Percentiles rank a stretch among this genome's conserved stretches.
phyloP scores from a whole-genome alignment of 148 eudicot species.

The Limonium bicolor region DNA sequence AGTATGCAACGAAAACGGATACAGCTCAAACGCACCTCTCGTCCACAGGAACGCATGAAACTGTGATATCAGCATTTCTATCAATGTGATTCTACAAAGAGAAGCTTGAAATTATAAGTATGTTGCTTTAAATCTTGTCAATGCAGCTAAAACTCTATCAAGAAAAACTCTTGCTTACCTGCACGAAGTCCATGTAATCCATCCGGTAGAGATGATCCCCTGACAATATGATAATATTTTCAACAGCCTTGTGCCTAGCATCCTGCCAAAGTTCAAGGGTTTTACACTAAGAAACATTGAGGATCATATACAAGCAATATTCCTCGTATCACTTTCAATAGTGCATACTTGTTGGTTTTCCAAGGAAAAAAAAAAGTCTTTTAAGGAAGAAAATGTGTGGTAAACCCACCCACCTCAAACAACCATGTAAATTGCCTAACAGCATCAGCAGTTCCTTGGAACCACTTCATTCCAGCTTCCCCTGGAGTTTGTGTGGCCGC shows the following conservation, averaged over 20 bases:
- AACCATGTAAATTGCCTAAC: conserved; percentile 87
- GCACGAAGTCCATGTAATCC: conserved; percentile 85
- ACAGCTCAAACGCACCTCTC: conserved; percentile 36
- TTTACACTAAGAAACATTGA: too few relatives aligned
- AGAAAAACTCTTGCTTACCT: conserved; percentile 30
- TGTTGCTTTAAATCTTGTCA: too few relatives aligned
- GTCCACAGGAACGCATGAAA: conserved; percentile 78
- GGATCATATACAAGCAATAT: too few relatives aligned
- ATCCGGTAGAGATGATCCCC: conserved; percentile 93
- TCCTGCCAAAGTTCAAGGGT: conserved; percentile 26
- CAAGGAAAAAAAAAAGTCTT: too few relatives aligned
- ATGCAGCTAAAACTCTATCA: neutral
- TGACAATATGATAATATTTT: conserved; percentile 64
- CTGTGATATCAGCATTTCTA: conserved; percentile 74
- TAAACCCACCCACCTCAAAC: conserved; percentile 43
- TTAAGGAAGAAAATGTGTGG: neutral
- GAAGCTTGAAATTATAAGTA: neutral
- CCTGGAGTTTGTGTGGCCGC: conserved; percentile 97
- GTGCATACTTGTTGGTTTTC: too few relatives aligned
- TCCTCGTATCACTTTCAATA: too few relatives aligned
- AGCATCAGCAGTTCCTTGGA: conserved; percentile 99
- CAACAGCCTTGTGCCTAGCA: conserved; percentile 68
- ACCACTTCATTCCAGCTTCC: conserved; percentile 87
- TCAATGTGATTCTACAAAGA: conserved; percentile 75
- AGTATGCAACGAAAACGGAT: neutral